Conservation (phyloP, 75 land plant species). For the Pinus taeda region DNA sequence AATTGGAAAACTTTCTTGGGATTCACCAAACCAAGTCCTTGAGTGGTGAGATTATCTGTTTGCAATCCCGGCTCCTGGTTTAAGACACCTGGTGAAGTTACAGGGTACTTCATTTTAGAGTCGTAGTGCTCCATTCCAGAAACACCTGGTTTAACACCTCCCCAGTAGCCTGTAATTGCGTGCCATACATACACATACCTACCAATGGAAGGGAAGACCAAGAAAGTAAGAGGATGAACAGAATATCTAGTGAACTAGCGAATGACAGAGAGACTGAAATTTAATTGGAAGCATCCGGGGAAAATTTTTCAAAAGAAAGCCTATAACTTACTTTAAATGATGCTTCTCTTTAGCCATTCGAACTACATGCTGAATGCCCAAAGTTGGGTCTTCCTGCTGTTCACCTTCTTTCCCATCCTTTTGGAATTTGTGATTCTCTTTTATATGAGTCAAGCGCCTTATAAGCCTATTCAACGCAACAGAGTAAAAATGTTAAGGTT, state of each 20-base stretch:
- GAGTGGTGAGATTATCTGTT: constrained; percentile 53
- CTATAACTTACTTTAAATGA: constrained; percentile 62
- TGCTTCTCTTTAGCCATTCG: constrained; percentile 39
- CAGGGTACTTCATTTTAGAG: constrained; percentile 58
- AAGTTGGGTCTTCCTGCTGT: constrained; percentile 49
- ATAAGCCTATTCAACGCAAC: constrained; percentile 48
- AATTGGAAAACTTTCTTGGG: constrained; percentile 66
- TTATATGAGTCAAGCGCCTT: constrained; percentile 57
- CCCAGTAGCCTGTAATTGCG: constrained; percentile 94
- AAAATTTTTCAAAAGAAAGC: neutral
- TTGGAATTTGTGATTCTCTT: constrained; percentile 77
- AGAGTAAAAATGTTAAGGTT: neutral
- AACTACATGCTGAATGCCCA: constrained; percentile 36
- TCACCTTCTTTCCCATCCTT: constrained; percentile 29
- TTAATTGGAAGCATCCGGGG: no score
- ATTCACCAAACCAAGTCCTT: constrained; percentile 75
- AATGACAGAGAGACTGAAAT: no score
- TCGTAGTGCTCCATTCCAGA: constrained; percentile 59
- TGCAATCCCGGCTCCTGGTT: constrained; percentile 79
- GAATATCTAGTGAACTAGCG: neutral
- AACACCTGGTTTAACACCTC: constrained; percentile 72
- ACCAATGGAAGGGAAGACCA: neutral
- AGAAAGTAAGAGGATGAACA: neutral
- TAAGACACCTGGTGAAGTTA: constrained; percentile 63
- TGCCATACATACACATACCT: constrained; percentile 95